Base-by-base conservation (phyloP, 2,329 filamentous ascomycete genomes). In the Mycocentrospora acerina region DNA sequence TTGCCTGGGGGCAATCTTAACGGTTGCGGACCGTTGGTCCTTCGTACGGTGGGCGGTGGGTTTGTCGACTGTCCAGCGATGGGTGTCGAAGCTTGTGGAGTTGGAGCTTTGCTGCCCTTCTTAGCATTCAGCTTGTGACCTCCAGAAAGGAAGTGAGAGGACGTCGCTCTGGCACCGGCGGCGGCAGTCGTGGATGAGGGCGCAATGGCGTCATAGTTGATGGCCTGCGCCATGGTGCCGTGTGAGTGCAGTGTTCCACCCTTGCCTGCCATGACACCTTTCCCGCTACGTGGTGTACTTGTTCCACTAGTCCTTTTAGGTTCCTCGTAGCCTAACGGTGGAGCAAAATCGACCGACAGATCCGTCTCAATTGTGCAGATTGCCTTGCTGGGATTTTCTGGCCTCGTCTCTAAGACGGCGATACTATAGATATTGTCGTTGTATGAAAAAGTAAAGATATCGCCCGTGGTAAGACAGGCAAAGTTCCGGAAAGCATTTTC, bases 401-500 rank as follows among this genome's bases (percentile, higher is more conserved):
- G 93, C 69, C 95, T 95, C 26, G 94, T 88, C 62, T 97, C 91
- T 11, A 97, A 72, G 2, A 98, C 93, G 3, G 89, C 90, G 63
- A 98, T 89, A 48, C 93, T 86, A 71, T 93, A 98, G 8, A 90
- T 78, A 45, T 90, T 86, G 62, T 97, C 90, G 67, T 98, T 98
- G 73, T 98, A 98, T 55, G 85, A 80, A 66, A 98, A 98, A 48
- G 88, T 94, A 76, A 98, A 98, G 29, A 95, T 78, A 62, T 98
- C 93, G 48, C 90, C 90, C 61, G 90, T 88, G 3, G 90, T 95
- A 12, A 97, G 78, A 34, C 91, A 91, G 12, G 90, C 88, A 71
- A 97, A 98, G 69, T 94, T 94, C 29, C 91, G 85, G 71, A 98
- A 96, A 0, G 90, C 91, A 57, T 93, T 93, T 71, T 98, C 93